Percentiles rank a stretch among this genome's conserved stretches.
These are phyloP conservation scores for Pseudonectria foliicola DNA, from an alignment of 2,329 filamentous ascomycete genomes.

Conservation along the genomic window DNA sequence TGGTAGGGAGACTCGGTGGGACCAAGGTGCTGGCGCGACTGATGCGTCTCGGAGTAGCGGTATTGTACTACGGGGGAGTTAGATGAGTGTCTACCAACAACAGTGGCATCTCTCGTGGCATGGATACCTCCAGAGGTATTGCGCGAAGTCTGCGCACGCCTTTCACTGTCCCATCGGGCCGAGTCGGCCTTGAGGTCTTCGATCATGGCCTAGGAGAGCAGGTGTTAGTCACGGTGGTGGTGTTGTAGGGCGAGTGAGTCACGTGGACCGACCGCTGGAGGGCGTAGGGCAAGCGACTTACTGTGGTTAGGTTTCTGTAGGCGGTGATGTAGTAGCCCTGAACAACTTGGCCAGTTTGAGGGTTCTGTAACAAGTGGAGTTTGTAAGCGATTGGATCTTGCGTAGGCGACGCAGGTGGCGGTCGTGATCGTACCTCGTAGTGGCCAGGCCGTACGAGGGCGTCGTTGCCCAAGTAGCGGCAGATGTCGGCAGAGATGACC, in stretches of 20 bases:
- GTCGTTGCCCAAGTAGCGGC: constrained; percentile 77
- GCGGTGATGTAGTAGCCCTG: constrained; percentile 72
- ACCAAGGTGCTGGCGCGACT: constrained; percentile 42
- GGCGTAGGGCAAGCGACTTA: constrained; percentile 39
- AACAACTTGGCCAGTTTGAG: constrained; percentile 51
- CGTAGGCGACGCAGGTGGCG: not conserved
- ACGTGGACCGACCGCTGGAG: no score
- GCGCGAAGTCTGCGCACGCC: constrained; percentile 48
- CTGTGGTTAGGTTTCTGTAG: constrained; percentile 71
- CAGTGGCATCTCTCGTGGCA: constrained; percentile 43
- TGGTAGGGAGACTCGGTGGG: constrained; percentile 34
- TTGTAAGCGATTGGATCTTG: constrained; percentile 20
- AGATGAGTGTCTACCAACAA: constrained; percentile 44
- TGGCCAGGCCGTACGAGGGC: constrained; percentile 68
- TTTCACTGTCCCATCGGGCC: constrained; percentile 54
- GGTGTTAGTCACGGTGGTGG: no score
- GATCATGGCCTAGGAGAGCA: constrained; percentile 48
- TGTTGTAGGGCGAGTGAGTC: no score
- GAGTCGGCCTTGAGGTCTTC: constrained; percentile 56
- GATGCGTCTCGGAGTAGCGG: constrained; percentile 46
- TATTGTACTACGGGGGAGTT: constrained; percentile 54
- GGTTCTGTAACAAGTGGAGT: constrained; percentile 34
- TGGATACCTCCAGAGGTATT: constrained; percentile 51
- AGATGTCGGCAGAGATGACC: constrained; percentile 78
- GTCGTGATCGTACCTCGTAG: constrained; percentile 52